Evolutionary conservation across 441 rosid genomes (phyloP).

Genomic region (Aquilaria agallochum): DNA sequence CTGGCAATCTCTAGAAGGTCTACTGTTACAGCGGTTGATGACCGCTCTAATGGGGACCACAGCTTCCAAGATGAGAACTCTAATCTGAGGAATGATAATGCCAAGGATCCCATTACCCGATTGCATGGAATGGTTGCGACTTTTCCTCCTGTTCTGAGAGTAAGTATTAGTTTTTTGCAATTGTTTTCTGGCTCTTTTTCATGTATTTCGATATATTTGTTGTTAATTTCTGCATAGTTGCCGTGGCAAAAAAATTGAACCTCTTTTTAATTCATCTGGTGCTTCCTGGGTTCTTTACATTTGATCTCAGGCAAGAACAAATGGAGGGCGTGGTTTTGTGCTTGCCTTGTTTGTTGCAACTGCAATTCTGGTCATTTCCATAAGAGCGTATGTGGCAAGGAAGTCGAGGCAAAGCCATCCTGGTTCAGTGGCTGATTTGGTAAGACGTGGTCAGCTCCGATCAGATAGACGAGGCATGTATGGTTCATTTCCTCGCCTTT

Average conservation of each 20-base stretch:
- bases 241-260: background rate
- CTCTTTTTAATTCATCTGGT: background rate
- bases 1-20: slow-evolving; percentile 12
- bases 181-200: slow-evolving; percentile 17
- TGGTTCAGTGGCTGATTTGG: slow-evolving; percentile 94
- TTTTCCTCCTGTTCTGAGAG: slow-evolving; percentile 39
- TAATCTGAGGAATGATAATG: slow-evolving; percentile 10
- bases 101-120: slow-evolving; percentile 23
- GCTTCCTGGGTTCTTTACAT: slow-evolving; percentile 3
- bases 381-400: slow-evolving; percentile 39
- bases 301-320: slow-evolving; percentile 40
- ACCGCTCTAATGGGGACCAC: slow-evolving; percentile 26
- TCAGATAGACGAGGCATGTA: slow-evolving; percentile 99
- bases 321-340: slow-evolving; percentile 29
- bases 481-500: slow-evolving; percentile 35
- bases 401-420: slow-evolving; percentile 47
- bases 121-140: slow-evolving; percentile 40
- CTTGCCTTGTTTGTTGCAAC: slow-evolving; percentile 33
- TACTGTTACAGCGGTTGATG: slow-evolving; percentile 30
- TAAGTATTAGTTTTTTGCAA: too few relatives aligned
- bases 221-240: background rate
- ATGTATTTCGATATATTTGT: slow-evolving; percentile 30
- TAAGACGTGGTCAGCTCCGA: slow-evolving; percentile 93
- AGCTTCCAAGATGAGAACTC: slow-evolving; percentile 17
- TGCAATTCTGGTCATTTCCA: slow-evolving; percentile 43